Evolutionary conservation across 2,329 filamentous ascomycete genomes (phyloP).

Genomic region (Neopestalotiopsis clavispora): DNA sequence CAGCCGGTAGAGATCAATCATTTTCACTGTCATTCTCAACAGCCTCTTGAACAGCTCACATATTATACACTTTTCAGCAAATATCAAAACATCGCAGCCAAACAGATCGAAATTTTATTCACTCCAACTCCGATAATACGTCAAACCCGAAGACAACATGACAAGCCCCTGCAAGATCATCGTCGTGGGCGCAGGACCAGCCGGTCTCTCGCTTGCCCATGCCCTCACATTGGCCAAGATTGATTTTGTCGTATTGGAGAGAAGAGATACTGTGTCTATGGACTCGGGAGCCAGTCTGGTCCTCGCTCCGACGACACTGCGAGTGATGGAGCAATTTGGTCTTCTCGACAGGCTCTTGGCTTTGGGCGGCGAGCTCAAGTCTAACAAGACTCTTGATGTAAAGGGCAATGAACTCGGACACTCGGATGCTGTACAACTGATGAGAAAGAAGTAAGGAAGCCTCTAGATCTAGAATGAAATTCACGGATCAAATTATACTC

Average conservation of each 20-base stretch:
- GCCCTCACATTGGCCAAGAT: conserved; percentile 13
- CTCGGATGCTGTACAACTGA: not conserved
- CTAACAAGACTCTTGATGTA: not conserved
- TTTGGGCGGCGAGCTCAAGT: not conserved
- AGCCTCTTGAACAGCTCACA: not conserved
- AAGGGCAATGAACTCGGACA: not conserved
- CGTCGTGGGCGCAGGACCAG: conserved; percentile 18
- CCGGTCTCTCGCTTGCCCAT: conserved; percentile 15
- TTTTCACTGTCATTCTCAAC: not conserved
- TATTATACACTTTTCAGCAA: not conserved
- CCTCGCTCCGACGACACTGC: not conserved
- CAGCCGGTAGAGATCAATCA: not conserved
- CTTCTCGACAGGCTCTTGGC: not conserved
- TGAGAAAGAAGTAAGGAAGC: conserved; percentile 9
- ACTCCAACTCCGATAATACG: not conserved
- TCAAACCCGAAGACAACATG: not conserved
- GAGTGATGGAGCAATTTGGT: conserved; percentile 13
- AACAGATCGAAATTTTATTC: not conserved
- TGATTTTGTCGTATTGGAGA: conserved; percentile 17
- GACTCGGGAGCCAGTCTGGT: conserved; percentile 10
- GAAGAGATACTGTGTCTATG: not conserved
- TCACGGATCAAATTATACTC: not conserved
- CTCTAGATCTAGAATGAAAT: not conserved
- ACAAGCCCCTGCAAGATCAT: conserved; percentile 12
- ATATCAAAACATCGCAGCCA: not conserved